A percentile compares a stretch with the other conserved stretches of the same genome.
These are phyloP conservation scores for Helicosporidium sp. DNA, from an alignment of 139 green algal species.

Conservation along the genomic window DNA sequence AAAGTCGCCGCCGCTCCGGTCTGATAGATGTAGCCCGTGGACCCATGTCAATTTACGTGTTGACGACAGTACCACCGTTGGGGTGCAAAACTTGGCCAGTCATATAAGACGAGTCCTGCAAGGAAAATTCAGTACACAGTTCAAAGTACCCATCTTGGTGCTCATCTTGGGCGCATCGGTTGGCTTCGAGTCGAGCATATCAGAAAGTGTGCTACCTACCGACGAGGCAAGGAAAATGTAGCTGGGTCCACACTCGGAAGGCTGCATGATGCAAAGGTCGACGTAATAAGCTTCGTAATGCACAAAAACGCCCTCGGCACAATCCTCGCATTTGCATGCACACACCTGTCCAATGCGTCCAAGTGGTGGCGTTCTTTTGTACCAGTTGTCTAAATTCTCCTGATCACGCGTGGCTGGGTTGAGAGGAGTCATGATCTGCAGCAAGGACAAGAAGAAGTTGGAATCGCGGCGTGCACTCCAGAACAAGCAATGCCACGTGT, in stretches of 20 bases:
- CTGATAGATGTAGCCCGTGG: no score
- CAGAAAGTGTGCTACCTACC: conserved; percentile 16
- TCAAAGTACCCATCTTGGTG: no score
- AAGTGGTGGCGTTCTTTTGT: not conserved
- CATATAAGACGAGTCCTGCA: conserved; percentile 2
- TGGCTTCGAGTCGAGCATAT: no score
- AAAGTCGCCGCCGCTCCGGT: no score
- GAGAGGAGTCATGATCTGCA: conserved; percentile 7
- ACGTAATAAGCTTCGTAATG: no score
- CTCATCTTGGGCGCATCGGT: no score
- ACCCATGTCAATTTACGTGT: no score
- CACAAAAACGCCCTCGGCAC: no score
- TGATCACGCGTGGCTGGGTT: conserved; percentile 8
- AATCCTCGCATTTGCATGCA: no score
- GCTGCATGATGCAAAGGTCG: conserved; percentile 11
- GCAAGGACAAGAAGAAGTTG: no score
- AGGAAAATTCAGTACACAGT: not conserved
- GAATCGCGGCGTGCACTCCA: no score
- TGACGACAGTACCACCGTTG: conserved; percentile 30
- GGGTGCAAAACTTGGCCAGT: conserved; percentile 33
- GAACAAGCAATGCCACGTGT: no score
- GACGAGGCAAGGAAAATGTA: conserved; percentile 45
- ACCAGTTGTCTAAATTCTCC: conserved; percentile 6
- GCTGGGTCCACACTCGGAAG: conserved; percentile 22
- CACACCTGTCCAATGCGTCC: conserved; percentile 4